Conservation (phyloP, 257 asterid species). For the Avicennia marina region DNA sequence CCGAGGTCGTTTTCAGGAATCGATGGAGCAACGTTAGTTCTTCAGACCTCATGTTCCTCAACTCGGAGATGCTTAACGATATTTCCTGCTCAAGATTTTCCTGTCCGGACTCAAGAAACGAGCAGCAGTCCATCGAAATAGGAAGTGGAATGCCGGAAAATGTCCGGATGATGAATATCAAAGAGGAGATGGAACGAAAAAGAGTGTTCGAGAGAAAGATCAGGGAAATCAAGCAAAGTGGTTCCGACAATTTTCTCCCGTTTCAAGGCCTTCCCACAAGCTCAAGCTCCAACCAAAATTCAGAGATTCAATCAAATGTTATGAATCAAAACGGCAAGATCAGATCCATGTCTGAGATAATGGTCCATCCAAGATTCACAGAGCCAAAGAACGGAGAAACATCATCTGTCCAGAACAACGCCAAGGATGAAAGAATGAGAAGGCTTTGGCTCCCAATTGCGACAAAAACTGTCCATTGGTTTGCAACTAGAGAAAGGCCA, state of each 20-base stretch:
- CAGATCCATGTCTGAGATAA: constrained; percentile 75
- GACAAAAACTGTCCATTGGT: constrained; percentile 72
- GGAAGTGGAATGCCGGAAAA: too few relatives aligned
- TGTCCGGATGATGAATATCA: too few relatives aligned
- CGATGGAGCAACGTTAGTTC: constrained; percentile 69
- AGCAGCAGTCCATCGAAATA: not conserved
- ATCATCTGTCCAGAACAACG: too few relatives aligned
- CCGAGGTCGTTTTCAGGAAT: constrained; percentile 38
- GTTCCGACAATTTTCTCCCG: too few relatives aligned
- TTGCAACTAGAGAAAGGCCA: constrained; percentile 70
- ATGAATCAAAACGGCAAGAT: constrained; percentile 27
- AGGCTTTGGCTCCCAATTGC: constrained; percentile 84
- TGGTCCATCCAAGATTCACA: constrained; percentile 62
- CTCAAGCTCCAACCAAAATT: too few relatives aligned
- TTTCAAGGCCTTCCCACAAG: too few relatives aligned
- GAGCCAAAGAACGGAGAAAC: too few relatives aligned
- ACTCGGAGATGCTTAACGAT: constrained; percentile 42
- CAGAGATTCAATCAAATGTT: too few relatives aligned
- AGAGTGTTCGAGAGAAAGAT: constrained; percentile 27
- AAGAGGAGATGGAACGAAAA: constrained; percentile 32
- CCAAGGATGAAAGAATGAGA: constrained; percentile 49
- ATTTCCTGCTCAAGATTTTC: constrained; percentile 36
- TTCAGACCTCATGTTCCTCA: constrained; percentile 56
- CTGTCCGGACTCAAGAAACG: not conserved
- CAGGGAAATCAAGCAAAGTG: constrained; percentile 18